These are phyloP conservation scores for Bassia scoparia DNA, from an alignment of 148 eudicot genomes.

Conservation along the genomic window DNA sequence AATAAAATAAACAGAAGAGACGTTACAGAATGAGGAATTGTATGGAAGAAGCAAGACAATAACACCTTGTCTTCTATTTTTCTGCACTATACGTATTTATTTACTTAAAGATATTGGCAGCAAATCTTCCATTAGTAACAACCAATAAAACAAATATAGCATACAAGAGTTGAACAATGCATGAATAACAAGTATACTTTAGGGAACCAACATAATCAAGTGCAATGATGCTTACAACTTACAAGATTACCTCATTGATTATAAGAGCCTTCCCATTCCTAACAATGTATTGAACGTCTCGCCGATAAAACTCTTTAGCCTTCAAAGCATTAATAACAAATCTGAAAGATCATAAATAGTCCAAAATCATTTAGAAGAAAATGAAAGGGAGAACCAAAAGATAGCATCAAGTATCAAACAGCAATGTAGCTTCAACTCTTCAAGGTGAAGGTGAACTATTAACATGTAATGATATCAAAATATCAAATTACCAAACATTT, in stretches of 20 bases:
- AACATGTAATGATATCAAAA: not conserved
- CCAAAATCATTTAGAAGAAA: constrained; percentile 4
- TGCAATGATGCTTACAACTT: not conserved
- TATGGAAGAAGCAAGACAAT: not conserved
- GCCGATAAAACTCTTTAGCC: constrained; percentile 92
- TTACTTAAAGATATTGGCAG: not conserved
- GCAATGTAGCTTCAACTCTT: constrained; percentile 3
- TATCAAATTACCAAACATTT: not conserved
- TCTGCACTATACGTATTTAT: too few species aligned
- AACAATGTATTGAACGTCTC: constrained; percentile 90
- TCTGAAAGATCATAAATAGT: constrained; percentile 41
- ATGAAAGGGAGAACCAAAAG: not conserved
- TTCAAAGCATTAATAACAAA: constrained; percentile 91
- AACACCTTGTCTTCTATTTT: not conserved
- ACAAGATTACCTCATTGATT: constrained; percentile 72
- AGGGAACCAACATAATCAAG: not conserved
- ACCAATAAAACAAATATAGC: not conserved
- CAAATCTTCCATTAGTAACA: not conserved
- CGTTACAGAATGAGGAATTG: not conserved
- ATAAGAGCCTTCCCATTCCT: constrained; percentile 88
- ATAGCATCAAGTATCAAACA: not conserved
- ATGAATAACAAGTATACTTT: not conserved
- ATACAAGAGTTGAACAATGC: not conserved
- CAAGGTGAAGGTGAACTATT: not conserved
- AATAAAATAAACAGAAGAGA: not conserved